These are phyloP conservation scores for Amphichorda felina DNA, from an alignment of 2,329 filamentous ascomycete genomes.

Conservation along the genomic window DNA sequence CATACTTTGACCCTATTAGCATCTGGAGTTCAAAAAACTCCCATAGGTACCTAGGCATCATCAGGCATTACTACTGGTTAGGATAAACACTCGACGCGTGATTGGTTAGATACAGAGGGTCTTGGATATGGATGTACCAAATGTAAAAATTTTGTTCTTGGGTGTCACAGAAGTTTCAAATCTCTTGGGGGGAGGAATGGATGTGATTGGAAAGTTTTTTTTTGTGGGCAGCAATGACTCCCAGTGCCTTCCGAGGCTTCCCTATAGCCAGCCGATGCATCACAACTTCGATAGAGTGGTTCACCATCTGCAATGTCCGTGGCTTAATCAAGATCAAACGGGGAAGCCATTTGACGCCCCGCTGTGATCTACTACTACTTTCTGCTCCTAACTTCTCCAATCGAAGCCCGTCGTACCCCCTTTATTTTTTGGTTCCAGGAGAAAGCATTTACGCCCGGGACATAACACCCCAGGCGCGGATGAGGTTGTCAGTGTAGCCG, in stretches of 20 bases:
- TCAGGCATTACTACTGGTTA: too few species aligned
- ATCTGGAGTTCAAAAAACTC: too few species aligned
- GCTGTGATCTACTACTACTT: conserved; percentile 27
- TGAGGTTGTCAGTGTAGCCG: conserved; percentile 99
- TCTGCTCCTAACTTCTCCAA: background rate
- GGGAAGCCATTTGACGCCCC: conserved; percentile 33
- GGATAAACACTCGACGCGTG: too few species aligned
- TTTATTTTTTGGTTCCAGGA: conserved; percentile 1
- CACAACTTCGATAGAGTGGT: conserved; percentile 21
- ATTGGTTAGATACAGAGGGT: too few species aligned
- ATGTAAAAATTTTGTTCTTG: too few species aligned
- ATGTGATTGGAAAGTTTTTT: conserved; percentile 6
- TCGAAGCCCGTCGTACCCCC: conserved; percentile 1
- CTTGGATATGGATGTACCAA: too few species aligned
- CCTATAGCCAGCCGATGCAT: conserved; percentile 19
- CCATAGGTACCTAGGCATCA: too few species aligned
- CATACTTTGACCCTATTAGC: too few species aligned
- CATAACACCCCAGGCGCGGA: conserved; percentile 97
- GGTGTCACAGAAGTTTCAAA: too few species aligned
- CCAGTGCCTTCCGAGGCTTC: conserved; percentile 24
- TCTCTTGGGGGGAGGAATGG: too few species aligned
- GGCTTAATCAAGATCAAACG: conserved; percentile 31
- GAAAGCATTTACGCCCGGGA: conserved; percentile 59
- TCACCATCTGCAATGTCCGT: conserved; percentile 20
- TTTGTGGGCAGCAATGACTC: conserved; percentile 14